Conservation (phyloP, 2,329 filamentous ascomycete genomes). For the Cryphonectria carpinicola region DNA sequence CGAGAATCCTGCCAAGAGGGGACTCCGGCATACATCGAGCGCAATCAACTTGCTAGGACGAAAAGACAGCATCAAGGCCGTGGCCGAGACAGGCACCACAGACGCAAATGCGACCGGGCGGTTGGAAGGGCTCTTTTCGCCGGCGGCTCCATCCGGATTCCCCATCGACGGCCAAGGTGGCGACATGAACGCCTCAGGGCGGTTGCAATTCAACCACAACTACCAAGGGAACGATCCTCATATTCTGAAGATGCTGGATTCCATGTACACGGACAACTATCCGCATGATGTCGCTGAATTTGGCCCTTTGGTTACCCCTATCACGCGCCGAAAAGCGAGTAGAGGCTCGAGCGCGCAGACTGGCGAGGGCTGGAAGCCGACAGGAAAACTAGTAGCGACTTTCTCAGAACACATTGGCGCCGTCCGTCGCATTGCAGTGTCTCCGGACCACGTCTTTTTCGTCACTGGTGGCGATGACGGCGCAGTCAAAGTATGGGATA, state of each 20-base stretch:
- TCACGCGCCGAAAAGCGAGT: slow-evolving; percentile 57
- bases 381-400: slow-evolving; percentile 81
- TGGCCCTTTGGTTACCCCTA: slow-evolving; percentile 77
- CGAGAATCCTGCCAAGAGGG: slow-evolving; percentile 44
- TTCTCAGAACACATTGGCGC: slow-evolving; percentile 86
- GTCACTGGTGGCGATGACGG: slow-evolving; percentile 92
- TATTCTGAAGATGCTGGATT: slow-evolving; percentile 74
- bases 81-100: slow-evolving; percentile 62
- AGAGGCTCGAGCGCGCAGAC: slow-evolving; percentile 54
- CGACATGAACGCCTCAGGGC: slow-evolving; percentile 42
- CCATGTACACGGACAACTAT: slow-evolving; percentile 78
- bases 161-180: slow-evolving; percentile 38
- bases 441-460: slow-evolving; percentile 93
- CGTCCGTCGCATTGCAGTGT: slow-evolving; percentile 78
- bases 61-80: slow-evolving; percentile 61
- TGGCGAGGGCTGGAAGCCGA: slow-evolving; percentile 74
- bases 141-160: slow-evolving; percentile 38
- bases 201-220: slow-evolving; percentile 71
- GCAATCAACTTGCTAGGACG: slow-evolving; percentile 63
- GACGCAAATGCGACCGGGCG: slow-evolving; percentile 64
- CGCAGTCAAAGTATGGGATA: slow-evolving; percentile 91
- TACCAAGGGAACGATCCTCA: slow-evolving; percentile 80
- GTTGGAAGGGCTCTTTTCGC: slow-evolving; percentile 60
- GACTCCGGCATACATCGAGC: slow-evolving; percentile 61
- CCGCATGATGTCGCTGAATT: slow-evolving; percentile 70